Conservation (phyloP, 2,329 filamentous ascomycete species). For the Hypoxylon sp. region DNA sequence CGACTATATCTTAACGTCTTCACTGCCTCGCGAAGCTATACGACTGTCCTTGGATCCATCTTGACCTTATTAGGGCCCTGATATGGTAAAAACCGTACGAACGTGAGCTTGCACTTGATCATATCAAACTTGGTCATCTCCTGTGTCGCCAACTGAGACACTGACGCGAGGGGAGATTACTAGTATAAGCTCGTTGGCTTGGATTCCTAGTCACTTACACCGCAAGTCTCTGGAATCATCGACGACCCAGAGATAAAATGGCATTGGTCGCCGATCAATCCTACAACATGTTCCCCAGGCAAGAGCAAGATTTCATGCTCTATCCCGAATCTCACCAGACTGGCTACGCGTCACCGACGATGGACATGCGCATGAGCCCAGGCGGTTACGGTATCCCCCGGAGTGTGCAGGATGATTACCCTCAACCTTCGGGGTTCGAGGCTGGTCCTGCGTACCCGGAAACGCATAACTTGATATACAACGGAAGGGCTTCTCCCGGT, state of each 20-base stretch:
- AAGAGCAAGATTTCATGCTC: conserved; percentile 53
- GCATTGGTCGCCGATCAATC: conserved; percentile 49
- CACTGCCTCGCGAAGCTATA: conserved; percentile 3
- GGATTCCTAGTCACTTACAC: conserved; percentile 27
- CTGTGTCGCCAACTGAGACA: conserved; percentile 31
- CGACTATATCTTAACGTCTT: conserved; percentile 8
- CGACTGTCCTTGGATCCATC: conserved; percentile 7
- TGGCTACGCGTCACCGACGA: conserved; percentile 51
- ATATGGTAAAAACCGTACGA: conserved; percentile 37
- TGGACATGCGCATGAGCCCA: conserved; percentile 64
- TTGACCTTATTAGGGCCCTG: conserved; percentile 18
- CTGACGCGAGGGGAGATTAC: conserved; percentile 37
- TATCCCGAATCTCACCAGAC: conserved; percentile 51
- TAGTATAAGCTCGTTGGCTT: conserved; percentile 27
- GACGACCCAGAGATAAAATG: conserved; percentile 43
- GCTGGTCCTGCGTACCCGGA: conserved; percentile 63
- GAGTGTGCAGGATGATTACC: conserved; percentile 56
- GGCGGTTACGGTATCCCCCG: conserved; percentile 61
- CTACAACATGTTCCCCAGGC: conserved; percentile 52
- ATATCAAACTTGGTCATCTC: conserved; percentile 9
- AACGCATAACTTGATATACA: conserved; percentile 59
- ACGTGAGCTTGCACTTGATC: conserved; percentile 34
- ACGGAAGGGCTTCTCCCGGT: conserved; percentile 62
- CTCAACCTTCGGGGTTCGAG: conserved; percentile 62
- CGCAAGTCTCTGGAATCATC: conserved; percentile 20